Evolutionary conservation across 78 protist genomes (phyloP).

Genomic region (Cavenderia fasciculata): DNA sequence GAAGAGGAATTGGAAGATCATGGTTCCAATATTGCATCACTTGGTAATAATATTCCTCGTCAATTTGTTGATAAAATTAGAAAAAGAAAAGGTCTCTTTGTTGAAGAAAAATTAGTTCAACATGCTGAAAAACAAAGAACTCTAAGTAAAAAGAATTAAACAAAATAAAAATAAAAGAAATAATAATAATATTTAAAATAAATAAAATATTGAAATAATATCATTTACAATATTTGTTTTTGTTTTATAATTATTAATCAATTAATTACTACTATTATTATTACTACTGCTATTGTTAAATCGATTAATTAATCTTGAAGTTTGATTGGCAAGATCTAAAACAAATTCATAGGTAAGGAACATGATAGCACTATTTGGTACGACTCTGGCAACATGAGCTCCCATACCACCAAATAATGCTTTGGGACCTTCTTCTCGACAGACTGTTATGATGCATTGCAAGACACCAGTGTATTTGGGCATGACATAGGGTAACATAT

Average conservation of each 20-base stretch:
- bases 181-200: no score
- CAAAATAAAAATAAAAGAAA: no score
- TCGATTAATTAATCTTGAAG: neutral
- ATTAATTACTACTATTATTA: no score
- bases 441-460: conserved; percentile 17
- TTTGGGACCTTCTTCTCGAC: conserved; percentile 74
- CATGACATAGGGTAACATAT: conserved; percentile 13
- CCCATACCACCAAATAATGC: conserved; percentile 84
- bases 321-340: conserved; percentile 15
- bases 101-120: conserved; percentile 94
- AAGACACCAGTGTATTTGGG: conserved; percentile 54
- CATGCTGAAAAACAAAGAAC: conserved; percentile 97
- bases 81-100: conserved; percentile 91
- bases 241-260: no score
- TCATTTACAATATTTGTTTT: no score
- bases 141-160: conserved; percentile 79
- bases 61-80: conserved; percentile 87
- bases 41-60: conserved; percentile 90
- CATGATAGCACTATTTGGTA: conserved; percentile 88
- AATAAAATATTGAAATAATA: no score
- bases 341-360: conserved; percentile 82
- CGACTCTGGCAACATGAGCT: conserved; percentile 76
- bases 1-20: conserved; percentile 95
- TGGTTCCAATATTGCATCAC: conserved; percentile 87
- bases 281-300: no score